phyloP scores from a whole-genome alignment of 352 stramenopile genomes.

The Phytophthora citrophthora region DNA sequence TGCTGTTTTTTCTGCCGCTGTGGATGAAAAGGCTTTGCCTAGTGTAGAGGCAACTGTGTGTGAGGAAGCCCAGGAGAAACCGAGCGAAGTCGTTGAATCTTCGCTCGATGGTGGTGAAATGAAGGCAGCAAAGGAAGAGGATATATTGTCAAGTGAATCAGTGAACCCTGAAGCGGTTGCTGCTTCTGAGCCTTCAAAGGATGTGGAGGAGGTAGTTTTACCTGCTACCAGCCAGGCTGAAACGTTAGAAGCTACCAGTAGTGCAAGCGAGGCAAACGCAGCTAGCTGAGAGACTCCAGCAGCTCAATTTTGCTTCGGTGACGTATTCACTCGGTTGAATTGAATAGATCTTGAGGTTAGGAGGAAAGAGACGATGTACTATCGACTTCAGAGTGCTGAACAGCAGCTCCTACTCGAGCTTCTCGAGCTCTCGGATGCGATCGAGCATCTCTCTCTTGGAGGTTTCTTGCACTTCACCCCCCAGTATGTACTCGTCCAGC shows the following conservation, averaged over 20 bases:
- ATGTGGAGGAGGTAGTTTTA: slow-evolving; percentile 11
- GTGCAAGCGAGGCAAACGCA: slow-evolving; percentile 16
- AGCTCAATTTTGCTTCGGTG: slow-evolving; percentile 18
- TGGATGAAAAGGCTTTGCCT: slow-evolving; percentile 19
- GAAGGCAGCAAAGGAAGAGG: slow-evolving; percentile 10
- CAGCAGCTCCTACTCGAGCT: slow-evolving; percentile 71
- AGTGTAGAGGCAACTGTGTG: slow-evolving; percentile 30
- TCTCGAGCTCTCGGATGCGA: slow-evolving; percentile 92
- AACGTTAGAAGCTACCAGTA: slow-evolving; percentile 19
- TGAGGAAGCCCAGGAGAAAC: slow-evolving; percentile 30
- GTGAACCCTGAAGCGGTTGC: slow-evolving; percentile 26
- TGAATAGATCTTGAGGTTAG: slow-evolving; percentile 34
- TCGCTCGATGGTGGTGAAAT: slow-evolving; percentile 7
- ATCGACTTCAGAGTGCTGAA: slow-evolving; percentile 4
- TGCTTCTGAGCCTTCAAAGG: slow-evolving; percentile 19
- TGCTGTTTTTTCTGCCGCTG: slow-evolving; percentile 7
- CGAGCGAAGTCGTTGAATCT: slow-evolving; percentile 6
- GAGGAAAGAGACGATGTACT: slow-evolving; percentile 19
- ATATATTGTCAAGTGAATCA: slow-evolving; percentile 12
- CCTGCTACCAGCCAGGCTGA: slow-evolving; percentile 3
- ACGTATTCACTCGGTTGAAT: slow-evolving; percentile 1
- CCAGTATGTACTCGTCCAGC: slow-evolving; percentile 95
- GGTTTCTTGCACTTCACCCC: slow-evolving; percentile 93
- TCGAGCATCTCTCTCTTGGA: slow-evolving; percentile 94
- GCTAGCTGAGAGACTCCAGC: slow-evolving; percentile 19